phyloP scores from a whole-genome alignment of 129 eudicot species.

The Lactuca sativa region DNA sequence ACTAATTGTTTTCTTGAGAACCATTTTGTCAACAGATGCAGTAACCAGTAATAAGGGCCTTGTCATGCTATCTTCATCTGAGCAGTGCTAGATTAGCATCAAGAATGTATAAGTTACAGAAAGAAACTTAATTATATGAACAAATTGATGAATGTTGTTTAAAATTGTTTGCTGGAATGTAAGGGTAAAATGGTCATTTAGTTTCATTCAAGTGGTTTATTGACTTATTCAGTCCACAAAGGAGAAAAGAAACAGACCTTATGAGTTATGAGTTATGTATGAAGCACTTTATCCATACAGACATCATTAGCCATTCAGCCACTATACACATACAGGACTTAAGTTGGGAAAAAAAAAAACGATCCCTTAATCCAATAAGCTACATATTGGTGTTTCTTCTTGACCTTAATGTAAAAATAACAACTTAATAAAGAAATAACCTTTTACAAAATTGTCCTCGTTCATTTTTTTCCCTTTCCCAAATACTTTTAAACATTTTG shows the following conservation, averaged over 20 bases:
- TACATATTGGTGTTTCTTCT: background rate
- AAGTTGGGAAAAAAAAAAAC: too few species aligned
- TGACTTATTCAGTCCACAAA: too few species aligned
- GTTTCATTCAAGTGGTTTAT: too few species aligned
- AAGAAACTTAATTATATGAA: background rate
- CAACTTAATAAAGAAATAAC: too few species aligned
- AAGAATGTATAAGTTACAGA: constrained; percentile 4
- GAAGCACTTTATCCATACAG: background rate
- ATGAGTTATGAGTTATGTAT: background rate
- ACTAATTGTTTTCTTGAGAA: constrained; percentile 81
- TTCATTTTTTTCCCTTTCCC: too few species aligned
- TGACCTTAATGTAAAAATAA: too few species aligned
- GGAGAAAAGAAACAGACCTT: background rate
- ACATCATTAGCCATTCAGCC: too few species aligned
- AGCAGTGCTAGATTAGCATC: constrained; percentile 66
- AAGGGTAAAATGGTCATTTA: background rate
- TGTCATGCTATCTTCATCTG: constrained; percentile 87
- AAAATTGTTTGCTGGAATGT: background rate
- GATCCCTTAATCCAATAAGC: too few species aligned
- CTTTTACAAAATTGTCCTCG: too few species aligned
- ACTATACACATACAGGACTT: background rate
- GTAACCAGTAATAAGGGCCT: constrained; percentile 88
- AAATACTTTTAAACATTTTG: too few species aligned
- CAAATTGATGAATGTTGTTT: background rate
- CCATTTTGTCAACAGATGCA: constrained; percentile 97